Evolutionary conservation across 2,329 filamentous ascomycete species (phyloP), one percentile per base, ranked within the genome.

Genomic region (Myrmaecium sp.): DNA sequence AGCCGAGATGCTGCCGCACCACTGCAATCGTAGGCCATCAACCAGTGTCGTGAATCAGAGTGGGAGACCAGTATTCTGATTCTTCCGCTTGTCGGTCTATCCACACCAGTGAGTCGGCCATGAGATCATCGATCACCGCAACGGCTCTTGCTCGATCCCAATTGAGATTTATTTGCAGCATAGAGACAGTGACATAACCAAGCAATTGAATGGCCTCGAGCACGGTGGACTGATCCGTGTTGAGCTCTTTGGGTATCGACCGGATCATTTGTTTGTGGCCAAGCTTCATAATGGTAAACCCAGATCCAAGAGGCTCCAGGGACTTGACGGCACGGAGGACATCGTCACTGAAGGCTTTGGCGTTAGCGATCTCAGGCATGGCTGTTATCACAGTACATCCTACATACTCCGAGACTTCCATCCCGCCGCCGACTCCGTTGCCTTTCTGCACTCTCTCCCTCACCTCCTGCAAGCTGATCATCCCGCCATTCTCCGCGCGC

Each of bases 201-300:
- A 94, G 60, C 6, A 94, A 62, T 51, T 94, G 82, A 5, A 82
- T 81, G 1, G 79, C 84, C 58, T 95, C 89, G 5, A 98, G 66
- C 8, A 93, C 86, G 2, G 76, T 80, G 26, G 79, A 80, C 58
- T 98, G 89, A 49, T 98, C 89, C 9, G 72, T 84, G 49, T 92
- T 94, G 34, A 98, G 65, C 55, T 98, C 89, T 49, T 91, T 89
- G 2, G 89, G 89, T 21, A 98, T 74, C 3, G 82, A 92, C 15
- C 89, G 71, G 29, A 98, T 86, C 54, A 93, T 89, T 34, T 78
- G 69, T 44, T 78, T 79, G 36, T 72, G 72, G 5, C 89, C 89
- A 33, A 98, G 79, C 29, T 66, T 72, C 36, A 93, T 66, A 30
- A 93, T 74, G 14, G 73, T 76, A 53, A 93, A 94, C 11, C 83